A percentile compares a stretch with the other conserved stretches of the same genome.
phyloP scores from a whole-genome alignment of 306 rosid genomes.

The Amphicarpaea edgeworthii region DNA sequence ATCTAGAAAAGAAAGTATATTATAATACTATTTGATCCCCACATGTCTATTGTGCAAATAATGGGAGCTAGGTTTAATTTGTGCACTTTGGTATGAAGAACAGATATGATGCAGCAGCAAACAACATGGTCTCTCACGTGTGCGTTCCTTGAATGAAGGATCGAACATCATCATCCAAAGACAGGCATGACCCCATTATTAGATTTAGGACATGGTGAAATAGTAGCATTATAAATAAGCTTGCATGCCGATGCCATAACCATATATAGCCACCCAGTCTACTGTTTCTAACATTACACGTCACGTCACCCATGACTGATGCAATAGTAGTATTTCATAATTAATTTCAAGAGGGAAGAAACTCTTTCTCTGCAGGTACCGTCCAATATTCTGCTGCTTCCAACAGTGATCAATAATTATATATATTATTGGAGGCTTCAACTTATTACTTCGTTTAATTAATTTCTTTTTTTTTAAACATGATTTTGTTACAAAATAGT shows the following conservation, averaged over 20 bases:
- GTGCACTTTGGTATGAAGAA: background rate
- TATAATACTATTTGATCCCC: background rate
- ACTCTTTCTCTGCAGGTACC: slow-evolving; percentile 17
- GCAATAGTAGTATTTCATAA: slow-evolving; percentile 30
- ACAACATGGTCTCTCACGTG: slow-evolving; percentile 32
- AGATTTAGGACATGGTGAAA: background rate
- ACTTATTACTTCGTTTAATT: background rate
- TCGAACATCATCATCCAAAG: background rate
- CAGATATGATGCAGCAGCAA: background rate
- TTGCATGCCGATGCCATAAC: slow-evolving; percentile 24
- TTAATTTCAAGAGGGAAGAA: background rate
- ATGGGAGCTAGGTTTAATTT: slow-evolving; percentile 1
- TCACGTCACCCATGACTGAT: slow-evolving; percentile 41
- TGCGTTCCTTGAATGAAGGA: slow-evolving; percentile 29
- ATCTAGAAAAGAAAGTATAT: no score
- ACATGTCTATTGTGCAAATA: slow-evolving; percentile 8
- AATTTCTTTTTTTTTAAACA: no score
- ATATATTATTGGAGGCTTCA: background rate
- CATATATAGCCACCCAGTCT: slow-evolving; percentile 1
- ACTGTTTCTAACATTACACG: slow-evolving; percentile 21
- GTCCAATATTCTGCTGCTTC: slow-evolving; percentile 21
- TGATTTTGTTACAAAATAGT: no score
- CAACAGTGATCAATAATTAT: background rate
- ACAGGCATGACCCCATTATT: slow-evolving; percentile 26
- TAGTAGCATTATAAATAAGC: slow-evolving; percentile 5